Percentiles rank a stretch among this genome's conserved stretches.
These are phyloP conservation scores for Carex sylvatica DNA, from an alignment of 202 grass and related monocot genomes.

Conservation along the genomic window DNA sequence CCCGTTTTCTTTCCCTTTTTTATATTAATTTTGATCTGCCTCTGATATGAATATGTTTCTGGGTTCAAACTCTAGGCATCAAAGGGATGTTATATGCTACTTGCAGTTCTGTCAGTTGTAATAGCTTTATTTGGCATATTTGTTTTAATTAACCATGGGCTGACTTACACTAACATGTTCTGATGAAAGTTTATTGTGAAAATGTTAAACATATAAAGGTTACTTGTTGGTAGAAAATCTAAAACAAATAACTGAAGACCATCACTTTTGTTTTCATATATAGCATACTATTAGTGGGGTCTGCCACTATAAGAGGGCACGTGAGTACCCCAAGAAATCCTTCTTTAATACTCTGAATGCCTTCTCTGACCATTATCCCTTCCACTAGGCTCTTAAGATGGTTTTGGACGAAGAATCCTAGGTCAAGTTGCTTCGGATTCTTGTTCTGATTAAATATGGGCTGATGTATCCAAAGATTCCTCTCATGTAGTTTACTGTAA, in stretches of 20 bases:
- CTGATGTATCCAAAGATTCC: background rate
- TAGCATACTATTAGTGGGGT: background rate
- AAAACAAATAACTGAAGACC: background rate
- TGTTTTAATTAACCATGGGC: background rate
- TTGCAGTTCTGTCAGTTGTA: constrained; percentile 1
- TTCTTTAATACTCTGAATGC: background rate
- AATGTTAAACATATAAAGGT: background rate
- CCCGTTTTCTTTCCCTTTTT: constrained; percentile 13
- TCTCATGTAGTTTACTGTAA: background rate
- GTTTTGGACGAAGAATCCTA: constrained; percentile 84
- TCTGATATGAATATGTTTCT: constrained; percentile 9
- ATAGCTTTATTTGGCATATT: background rate
- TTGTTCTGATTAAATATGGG: constrained; percentile 11
- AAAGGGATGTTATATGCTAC: background rate
- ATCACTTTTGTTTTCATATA: background rate
- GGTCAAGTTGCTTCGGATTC: constrained; percentile 45
- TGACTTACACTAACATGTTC: background rate
- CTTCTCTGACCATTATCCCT: constrained; percentile 22
- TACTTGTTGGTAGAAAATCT: background rate
- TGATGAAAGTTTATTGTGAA: background rate
- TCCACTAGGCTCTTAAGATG: constrained; percentile 73
- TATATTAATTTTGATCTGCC: background rate
- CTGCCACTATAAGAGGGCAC: background rate
- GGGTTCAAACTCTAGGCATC: background rate
- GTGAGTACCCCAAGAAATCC: background rate